Conservation (phyloP, 2,329 filamentous ascomycete species). For the Calonectria honghensis region DNA sequence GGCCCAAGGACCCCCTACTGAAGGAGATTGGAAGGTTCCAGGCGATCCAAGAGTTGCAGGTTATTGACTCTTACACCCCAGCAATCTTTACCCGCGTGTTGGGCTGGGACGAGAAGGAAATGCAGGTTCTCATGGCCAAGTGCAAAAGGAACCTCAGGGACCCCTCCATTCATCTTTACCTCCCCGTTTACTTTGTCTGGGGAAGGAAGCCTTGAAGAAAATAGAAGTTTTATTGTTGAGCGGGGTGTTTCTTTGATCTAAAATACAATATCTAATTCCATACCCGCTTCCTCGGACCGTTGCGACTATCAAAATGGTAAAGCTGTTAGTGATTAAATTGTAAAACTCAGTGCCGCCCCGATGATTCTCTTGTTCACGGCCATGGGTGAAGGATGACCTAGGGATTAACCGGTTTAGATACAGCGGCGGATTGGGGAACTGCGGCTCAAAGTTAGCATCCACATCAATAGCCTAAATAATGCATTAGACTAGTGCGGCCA, state of each 20-base stretch:
- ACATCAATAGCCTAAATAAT: too few species aligned
- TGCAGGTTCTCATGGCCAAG: slow-evolving; percentile 48
- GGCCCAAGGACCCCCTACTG: slow-evolving; percentile 37
- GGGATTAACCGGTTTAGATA: too few species aligned
- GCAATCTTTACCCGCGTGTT: slow-evolving; percentile 48
- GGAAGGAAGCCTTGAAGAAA: slow-evolving; percentile 43
- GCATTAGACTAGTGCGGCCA: too few species aligned
- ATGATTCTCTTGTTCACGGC: too few species aligned
- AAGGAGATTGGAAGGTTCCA: slow-evolving; percentile 45
- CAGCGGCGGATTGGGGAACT: too few species aligned
- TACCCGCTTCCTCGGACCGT: not conserved
- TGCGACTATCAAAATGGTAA: too few species aligned
- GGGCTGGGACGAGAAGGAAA: slow-evolving; percentile 47
- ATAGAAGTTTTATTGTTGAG: not conserved
- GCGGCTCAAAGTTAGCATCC: too few species aligned
- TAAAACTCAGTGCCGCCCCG: too few species aligned
- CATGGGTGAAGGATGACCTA: too few species aligned
- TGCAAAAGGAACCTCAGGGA: slow-evolving; percentile 47
- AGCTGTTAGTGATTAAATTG: too few species aligned
- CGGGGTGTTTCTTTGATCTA: not conserved
- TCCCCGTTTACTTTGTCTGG: slow-evolving; percentile 49
- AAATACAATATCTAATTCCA: not conserved
- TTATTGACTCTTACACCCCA: slow-evolving; percentile 46
- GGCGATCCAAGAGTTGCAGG: slow-evolving; percentile 45
- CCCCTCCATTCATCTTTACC: slow-evolving; percentile 47